phyloP scores from a whole-genome alignment of 441 rosid genomes.

The Adansonia madagascariensis region DNA sequence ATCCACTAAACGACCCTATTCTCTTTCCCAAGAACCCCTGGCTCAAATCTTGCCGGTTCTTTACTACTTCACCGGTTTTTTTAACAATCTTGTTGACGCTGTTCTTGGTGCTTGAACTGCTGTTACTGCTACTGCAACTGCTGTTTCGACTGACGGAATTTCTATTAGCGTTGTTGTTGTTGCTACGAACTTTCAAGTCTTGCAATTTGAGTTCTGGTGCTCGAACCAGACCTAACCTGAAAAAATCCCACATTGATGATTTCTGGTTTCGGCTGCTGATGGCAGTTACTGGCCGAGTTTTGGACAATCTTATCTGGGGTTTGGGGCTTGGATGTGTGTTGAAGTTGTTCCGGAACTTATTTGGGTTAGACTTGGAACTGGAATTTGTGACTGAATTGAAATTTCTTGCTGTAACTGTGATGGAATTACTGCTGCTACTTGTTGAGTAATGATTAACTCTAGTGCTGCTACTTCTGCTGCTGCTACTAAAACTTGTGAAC shows the following conservation, averaged over 20 bases:
- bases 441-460: constrained; percentile 39
- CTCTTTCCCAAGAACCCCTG: constrained; percentile 37
- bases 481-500: constrained; percentile 47
- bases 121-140: constrained; percentile 53
- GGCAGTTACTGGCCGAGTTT: constrained; percentile 25
- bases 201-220: constrained; percentile 73
- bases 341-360: constrained; percentile 45
- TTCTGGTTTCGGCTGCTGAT: constrained; percentile 38
- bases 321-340: constrained; percentile 68
- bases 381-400: neutral
- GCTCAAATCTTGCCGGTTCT: constrained; percentile 27
- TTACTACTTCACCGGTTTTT: neutral
- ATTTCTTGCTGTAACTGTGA: neutral
- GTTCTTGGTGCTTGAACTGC: constrained; percentile 39
- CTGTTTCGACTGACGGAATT: constrained; percentile 57
- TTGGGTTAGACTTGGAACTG: constrained; percentile 33
- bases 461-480: constrained; percentile 53
- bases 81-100: constrained; percentile 5
- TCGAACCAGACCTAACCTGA: constrained; percentile 68
- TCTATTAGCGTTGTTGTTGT: constrained; percentile 29
- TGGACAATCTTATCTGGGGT: constrained; percentile 63
- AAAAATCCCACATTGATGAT: constrained; percentile 69
- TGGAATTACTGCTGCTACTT: constrained; percentile 27
- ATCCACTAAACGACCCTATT: constrained; percentile 50
- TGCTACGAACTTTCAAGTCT: constrained; percentile 47